Conservation (phyloP, 2,329 filamentous ascomycete genomes). For the Trichoderma arundinaceum region DNA sequence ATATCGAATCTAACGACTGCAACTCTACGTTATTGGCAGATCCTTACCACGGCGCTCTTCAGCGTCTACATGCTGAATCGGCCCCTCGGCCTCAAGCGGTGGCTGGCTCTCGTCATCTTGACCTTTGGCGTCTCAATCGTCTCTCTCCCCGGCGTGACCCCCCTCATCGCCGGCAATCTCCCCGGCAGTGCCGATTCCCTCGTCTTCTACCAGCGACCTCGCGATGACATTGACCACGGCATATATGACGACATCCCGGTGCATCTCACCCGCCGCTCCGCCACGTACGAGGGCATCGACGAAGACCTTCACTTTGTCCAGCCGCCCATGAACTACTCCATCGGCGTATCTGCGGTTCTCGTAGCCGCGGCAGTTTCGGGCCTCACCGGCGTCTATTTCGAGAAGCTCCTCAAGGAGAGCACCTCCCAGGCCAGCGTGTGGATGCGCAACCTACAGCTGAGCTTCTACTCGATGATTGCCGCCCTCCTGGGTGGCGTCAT, state of each 20-base stretch:
- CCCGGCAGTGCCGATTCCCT: conserved; percentile 55
- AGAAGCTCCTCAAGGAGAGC: conserved; percentile 92
- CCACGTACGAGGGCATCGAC: conserved; percentile 88
- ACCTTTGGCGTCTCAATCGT: conserved; percentile 84
- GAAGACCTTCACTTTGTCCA: conserved; percentile 58
- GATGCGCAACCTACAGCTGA: conserved; percentile 93
- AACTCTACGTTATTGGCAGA: conserved; percentile 49
- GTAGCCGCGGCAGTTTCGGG: conserved; percentile 81
- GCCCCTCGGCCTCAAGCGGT: conserved; percentile 73
- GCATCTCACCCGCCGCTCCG: conserved; percentile 67
- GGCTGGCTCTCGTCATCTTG: conserved; percentile 79
- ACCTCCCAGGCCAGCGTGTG: conserved; percentile 77
- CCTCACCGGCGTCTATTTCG: conserved; percentile 83
- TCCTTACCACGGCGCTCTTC: conserved; percentile 87
- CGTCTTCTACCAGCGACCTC: conserved; percentile 76
- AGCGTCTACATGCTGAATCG: conserved; percentile 78
- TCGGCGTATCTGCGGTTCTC: conserved; percentile 80
- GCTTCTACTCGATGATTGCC: conserved; percentile 91
- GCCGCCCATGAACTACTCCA: conserved; percentile 71
- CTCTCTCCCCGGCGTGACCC: conserved; percentile 70
- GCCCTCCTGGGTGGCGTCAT: conserved; percentile 85
- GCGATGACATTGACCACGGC: conserved; percentile 73
- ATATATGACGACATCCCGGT: conserved; percentile 37
- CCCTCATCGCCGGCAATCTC: conserved; percentile 42
- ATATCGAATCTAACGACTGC: not conserved